phyloP scores from a whole-genome alignment of 495 filamentous ascomycete genomes.

The Viridothelium virens region DNA sequence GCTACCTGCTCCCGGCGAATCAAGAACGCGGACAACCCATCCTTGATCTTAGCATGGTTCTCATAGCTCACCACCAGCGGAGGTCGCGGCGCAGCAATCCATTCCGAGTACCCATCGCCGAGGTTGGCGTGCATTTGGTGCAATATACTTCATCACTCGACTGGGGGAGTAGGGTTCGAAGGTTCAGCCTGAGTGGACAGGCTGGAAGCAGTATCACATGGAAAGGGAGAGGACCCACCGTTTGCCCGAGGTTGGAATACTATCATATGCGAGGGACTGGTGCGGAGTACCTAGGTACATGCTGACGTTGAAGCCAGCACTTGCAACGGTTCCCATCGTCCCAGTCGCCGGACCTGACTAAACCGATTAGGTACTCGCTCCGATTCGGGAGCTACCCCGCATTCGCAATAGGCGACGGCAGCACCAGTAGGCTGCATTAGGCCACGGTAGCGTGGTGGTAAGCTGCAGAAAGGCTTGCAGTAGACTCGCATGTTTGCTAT shows the following conservation, averaged over 20 bases:
- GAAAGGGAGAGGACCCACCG: neutral
- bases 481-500: too few relatives aligned
- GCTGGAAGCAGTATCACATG: neutral
- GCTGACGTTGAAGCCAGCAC: neutral
- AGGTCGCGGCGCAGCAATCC: neutral
- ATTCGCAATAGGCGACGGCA: neutral
- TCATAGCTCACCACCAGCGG: neutral
- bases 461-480: too few relatives aligned
- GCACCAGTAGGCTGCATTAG: too few relatives aligned
- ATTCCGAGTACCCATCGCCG: neutral
- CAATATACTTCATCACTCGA: neutral
- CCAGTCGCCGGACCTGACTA: neutral
- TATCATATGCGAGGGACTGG: conserved; percentile 2
- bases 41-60: neutral
- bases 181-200: neutral
- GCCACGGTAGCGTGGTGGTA: too few relatives aligned
- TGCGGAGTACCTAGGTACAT: neutral
- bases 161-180: neutral
- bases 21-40: neutral
- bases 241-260: neutral
- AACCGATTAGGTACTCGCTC: neutral
- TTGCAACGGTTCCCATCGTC: neutral
- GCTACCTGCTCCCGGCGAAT: neutral
- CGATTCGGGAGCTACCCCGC: neutral
- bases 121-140: neutral